Conservation (phyloP, 257 asterid species). For the Solanum pennellii region DNA sequence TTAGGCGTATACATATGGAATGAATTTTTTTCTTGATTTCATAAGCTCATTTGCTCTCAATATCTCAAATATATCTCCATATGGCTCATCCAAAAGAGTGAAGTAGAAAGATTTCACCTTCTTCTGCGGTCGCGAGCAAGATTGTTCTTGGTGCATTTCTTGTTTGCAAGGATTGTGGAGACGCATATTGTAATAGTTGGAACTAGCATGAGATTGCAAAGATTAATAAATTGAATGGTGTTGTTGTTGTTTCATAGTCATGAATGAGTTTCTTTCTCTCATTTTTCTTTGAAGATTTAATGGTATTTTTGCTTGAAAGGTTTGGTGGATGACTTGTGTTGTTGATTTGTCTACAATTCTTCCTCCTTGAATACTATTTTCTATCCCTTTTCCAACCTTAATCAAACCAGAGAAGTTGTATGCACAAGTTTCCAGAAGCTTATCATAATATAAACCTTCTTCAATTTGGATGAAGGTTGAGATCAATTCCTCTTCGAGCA, state of each 20-base stretch:
- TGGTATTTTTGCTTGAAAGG: not conserved
- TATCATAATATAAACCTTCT: not conserved
- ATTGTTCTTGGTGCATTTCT: not conserved
- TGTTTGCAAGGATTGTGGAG: not conserved
- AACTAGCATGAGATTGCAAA: not conserved
- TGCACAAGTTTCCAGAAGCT: not conserved
- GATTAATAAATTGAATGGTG: not conserved
- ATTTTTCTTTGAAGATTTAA: not conserved
- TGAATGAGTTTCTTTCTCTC: not conserved
- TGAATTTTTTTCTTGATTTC: not conserved
- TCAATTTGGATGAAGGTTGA: not conserved
- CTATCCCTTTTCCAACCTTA: not conserved
- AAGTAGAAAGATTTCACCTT: not conserved
- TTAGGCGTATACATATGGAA: too few species aligned
- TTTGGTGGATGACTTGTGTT: not conserved
- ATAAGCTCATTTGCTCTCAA: not conserved
- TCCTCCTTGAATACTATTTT: not conserved
- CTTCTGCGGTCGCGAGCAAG: not conserved
- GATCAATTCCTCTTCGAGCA: not conserved
- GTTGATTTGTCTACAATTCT: not conserved
- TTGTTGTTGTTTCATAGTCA: not conserved
- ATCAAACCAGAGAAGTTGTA: not conserved
- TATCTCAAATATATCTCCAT: not conserved
- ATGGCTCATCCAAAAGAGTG: not conserved
- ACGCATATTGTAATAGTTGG: not conserved